These are phyloP conservation scores for Hypoxylon sp. DNA, from an alignment of 2,329 filamentous ascomycete genomes.

Conservation along the genomic window DNA sequence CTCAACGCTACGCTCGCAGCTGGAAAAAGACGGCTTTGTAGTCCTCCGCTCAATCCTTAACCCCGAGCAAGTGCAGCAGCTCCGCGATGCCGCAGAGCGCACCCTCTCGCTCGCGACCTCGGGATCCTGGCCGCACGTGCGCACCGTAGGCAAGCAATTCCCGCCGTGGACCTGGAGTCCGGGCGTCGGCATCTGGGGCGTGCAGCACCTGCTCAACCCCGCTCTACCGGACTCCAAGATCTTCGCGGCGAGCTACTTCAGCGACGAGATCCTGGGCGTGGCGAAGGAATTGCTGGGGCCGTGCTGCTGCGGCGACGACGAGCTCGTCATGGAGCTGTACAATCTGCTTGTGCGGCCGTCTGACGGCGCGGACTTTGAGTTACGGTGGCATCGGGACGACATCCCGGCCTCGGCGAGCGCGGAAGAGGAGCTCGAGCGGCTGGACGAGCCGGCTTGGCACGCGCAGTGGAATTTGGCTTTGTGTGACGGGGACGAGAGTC, in stretches of 20 bases:
- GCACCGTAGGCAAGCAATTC: conserved; percentile 91
- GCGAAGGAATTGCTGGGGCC: conserved; percentile 75
- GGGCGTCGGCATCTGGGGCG: conserved; percentile 84
- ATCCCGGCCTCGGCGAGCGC: conserved; percentile 75
- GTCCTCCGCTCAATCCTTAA: conserved; percentile 76
- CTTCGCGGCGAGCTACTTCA: conserved; percentile 82
- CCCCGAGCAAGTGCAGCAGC: conserved; percentile 66
- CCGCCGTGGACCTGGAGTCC: conserved; percentile 79
- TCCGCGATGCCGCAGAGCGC: conserved; percentile 72
- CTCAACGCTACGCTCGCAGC: conserved; percentile 63
- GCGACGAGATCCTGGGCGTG: conserved; percentile 72
- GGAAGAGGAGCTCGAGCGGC: conserved; percentile 75
- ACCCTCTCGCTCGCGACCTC: conserved; percentile 74
- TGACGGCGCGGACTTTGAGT: conserved; percentile 79
- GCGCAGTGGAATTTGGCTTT: conserved; percentile 92
- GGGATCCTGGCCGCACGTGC: conserved; percentile 85
- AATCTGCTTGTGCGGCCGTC: conserved; percentile 84
- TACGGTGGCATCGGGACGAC: conserved; percentile 91
- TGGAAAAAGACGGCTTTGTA: conserved; percentile 82
- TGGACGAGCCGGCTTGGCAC: conserved; percentile 74
- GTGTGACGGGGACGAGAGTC: conserved; percentile 76
- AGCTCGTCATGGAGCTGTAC: conserved; percentile 87
- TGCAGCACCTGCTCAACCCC: conserved; percentile 87
- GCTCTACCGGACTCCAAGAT: conserved; percentile 71
- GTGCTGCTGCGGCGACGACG: conserved; percentile 48